Conservation (phyloP, 805 yeast genomes). For the Lachancea dasiensis region DNA sequence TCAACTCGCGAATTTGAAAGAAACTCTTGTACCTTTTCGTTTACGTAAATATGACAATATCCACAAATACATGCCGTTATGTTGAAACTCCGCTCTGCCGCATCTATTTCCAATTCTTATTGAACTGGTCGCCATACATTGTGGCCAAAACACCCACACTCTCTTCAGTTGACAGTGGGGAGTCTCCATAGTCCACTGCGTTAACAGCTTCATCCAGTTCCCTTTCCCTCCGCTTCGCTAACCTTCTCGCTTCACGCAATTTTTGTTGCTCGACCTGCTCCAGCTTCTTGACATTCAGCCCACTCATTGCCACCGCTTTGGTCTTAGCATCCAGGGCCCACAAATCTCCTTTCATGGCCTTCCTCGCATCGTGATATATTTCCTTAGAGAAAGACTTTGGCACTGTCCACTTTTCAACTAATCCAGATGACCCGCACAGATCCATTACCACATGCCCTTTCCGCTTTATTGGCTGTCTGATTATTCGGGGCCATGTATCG, state of each 20-base stretch:
- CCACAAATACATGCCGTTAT: background rate
- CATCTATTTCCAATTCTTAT: conserved; percentile 8
- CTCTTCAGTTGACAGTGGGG: conserved; percentile 6
- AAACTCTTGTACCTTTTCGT: background rate
- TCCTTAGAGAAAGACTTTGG: conserved; percentile 71
- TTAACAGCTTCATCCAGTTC: conserved; percentile 17
- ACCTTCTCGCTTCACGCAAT: conserved; percentile 17
- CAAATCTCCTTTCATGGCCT: conserved; percentile 74
- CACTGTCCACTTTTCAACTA: conserved; percentile 80
- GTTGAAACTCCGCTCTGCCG: background rate
- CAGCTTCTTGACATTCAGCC: conserved; percentile 22
- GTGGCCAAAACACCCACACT: conserved; percentile 15
- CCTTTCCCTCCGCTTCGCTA: conserved; percentile 17
- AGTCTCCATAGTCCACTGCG: conserved; percentile 12
- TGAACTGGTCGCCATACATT: conserved; percentile 17
- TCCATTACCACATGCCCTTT: conserved; percentile 78
- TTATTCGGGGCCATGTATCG: conserved; percentile 63
- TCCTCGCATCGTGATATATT: conserved; percentile 85
- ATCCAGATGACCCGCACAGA: conserved; percentile 74
- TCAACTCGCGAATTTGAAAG: background rate
- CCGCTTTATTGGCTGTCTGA: conserved; percentile 65
- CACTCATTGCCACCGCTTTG: conserved; percentile 31
- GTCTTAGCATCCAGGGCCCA: conserved; percentile 75
- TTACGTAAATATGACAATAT: background rate
- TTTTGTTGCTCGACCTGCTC: conserved; percentile 23